Percentiles rank a stretch among this genome's conserved stretches.
These are phyloP conservation scores for Picochlorum sp. DNA, from an alignment of 139 green algal genomes.

Conservation along the genomic window DNA sequence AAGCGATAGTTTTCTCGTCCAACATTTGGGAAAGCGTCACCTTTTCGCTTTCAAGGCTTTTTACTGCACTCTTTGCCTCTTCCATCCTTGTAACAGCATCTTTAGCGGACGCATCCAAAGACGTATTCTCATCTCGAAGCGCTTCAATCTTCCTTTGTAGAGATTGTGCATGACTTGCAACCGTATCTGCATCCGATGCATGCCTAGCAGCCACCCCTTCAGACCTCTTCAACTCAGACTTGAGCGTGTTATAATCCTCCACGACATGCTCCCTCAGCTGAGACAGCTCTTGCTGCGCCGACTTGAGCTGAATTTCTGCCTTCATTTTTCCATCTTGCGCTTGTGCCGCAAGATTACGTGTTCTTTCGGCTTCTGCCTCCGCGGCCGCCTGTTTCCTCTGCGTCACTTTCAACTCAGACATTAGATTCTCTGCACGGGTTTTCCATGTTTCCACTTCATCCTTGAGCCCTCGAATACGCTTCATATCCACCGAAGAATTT, in stretches of 20 bases:
- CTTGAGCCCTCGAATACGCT: neutral
- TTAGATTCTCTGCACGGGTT: neutral
- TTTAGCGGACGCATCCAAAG: neutral
- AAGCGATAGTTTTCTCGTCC: constrained; percentile 3
- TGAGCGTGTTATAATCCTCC: constrained; percentile 1
- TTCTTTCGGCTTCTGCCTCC: neutral
- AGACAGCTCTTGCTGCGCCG: neutral
- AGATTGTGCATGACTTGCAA: neutral
- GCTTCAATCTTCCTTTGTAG: neutral
- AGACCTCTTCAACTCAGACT: constrained; percentile 5
- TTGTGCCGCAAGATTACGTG: neutral
- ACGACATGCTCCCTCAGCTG: constrained; percentile 6
- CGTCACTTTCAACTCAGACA: neutral
- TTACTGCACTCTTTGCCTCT: neutral
- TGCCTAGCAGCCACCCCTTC: constrained; percentile 1
- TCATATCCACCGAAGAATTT: too few species aligned
- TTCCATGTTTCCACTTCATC: constrained; percentile 3
- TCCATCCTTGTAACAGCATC: neutral
- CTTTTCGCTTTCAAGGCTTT: neutral
- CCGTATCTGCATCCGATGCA: constrained; percentile 2
- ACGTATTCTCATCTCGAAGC: neutral
- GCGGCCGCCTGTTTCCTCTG: neutral
- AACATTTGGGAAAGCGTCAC: neutral
- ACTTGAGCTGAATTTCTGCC: constrained; percentile 2
- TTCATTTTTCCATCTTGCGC: neutral